Base-by-base conservation (phyloP, 164 flowering plant genomes). In the Dillenia suffruticosa region DNA sequence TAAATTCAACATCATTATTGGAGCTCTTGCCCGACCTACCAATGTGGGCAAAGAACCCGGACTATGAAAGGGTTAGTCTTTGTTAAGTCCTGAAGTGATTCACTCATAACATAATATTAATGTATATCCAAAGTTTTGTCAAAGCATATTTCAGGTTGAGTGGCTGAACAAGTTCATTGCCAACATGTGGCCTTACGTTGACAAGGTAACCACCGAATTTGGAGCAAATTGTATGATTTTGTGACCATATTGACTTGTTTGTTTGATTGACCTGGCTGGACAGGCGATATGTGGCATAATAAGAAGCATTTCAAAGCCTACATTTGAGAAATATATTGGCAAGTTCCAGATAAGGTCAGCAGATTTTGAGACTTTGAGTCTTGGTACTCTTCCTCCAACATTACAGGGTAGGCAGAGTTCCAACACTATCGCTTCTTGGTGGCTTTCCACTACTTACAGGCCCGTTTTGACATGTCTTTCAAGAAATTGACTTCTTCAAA, bases 151-250 rank as follows among this genome's bases (percentile, higher is more conserved):
- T 26, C 81, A 92, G 98, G 93, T 90, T 49, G 96, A 92, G 57
- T 92, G 97, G 98, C 65, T 90, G 63, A 93, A 89, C 81, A 87
- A 79, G 68, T 73, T 85, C 56, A 14, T 89, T 44, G 57, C 44
- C n/a, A 71, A 82, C 51, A 83, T 85, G 88, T 93, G 96, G 98
- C 97, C 93, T 54, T 82, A 72, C 70, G 76, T 86, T 46, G 82
- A 86, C 67, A 86, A 83, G 91, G 91, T 83, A 66, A 26, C 32
- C 32, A 26, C 32, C 32, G 32, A 26, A 26, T 26, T 26, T 26
- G 32, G 32, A 26, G 32, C 32, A 26, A 26, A 10, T 11, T n/a
- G 10, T 14, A 10, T 54, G 50, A 26, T 26, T 26, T 26, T 12
- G 3, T 1, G 26, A 59, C 45, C 54, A 16, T 40, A 13, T 45